Base-by-base conservation (phyloP, 1,284 basidiomycete species). In the Ceratobasidium sp. region DNA sequence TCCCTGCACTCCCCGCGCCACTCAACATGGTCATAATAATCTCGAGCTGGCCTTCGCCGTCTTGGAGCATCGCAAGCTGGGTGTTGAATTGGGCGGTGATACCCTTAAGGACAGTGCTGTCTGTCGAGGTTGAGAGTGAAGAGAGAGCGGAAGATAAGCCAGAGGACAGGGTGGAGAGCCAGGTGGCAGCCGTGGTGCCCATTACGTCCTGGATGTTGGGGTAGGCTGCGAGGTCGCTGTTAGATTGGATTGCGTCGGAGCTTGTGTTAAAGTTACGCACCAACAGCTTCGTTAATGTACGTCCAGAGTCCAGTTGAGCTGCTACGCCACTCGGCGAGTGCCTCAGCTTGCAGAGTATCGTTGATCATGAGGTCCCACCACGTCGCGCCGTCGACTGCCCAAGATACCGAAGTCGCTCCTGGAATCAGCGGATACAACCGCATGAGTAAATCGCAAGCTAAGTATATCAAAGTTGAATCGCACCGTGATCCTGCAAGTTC, bases 401-500 rank as follows among this genome's bases (percentile, higher is more conserved):
- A 69, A 21, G 54, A 54, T 23, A 69, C 52, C 0, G 66, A 57
- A 4, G 66, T 69, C 16, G 66, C 52, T 9, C 41, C 66, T 69
- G 21, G 4, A 43, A 28, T 26, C 11, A 55, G 28, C 2, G 6
- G 11, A 38, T 38, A 11, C 11, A 11, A 38, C 11, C 11, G 11
- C 11, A 38, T 38, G 6, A 38, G 35, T 38, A 38, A 38, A 38
- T 38, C 11, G 35, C 35, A 4, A 38, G 35, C 6, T 38, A 5
- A 38, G 28, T 8, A 1, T 23, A 11, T 1, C 41, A 6, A 23
- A 18, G 9, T 8, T 35, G 35, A n/a, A 14, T 57, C 66, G 35
- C 23, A 58, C 66, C 81, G 77, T 91, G 90, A 76, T 92, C 90
- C 73, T 83, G 81, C 35, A 90, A 83, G 76, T 89, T 84, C 2